These are phyloP conservation scores for Salvia hispanica DNA, from an alignment of 257 asterid genomes.

Conservation along the genomic window DNA sequence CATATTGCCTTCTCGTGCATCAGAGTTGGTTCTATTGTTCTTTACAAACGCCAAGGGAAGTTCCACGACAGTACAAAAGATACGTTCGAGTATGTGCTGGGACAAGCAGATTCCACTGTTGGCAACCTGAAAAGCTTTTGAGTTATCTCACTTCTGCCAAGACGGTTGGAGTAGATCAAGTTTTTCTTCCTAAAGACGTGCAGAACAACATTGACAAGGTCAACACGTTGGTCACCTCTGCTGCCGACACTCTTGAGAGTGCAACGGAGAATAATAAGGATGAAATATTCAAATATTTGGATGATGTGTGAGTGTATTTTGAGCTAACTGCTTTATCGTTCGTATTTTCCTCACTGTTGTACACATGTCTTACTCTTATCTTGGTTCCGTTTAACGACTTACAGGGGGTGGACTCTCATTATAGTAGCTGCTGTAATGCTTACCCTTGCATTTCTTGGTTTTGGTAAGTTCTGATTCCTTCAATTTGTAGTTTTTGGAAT, in stretches of 20 bases:
- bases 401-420: slow-evolving; percentile 68
- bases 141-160: slow-evolving; percentile 69
- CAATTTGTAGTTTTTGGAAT: background rate
- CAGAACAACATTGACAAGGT: slow-evolving; percentile 70
- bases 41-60: slow-evolving; percentile 81
- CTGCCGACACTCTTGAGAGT: slow-evolving; percentile 65
- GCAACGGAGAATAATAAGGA: slow-evolving; percentile 67
- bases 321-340: background rate
- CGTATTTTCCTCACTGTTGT: background rate
- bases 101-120: slow-evolving; percentile 75
- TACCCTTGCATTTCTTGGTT: slow-evolving; percentile 75
- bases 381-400: slow-evolving; percentile 7
- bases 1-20: slow-evolving; percentile 29
- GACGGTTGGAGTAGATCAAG: slow-evolving; percentile 48
- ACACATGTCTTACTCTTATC: background rate
- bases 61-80: slow-evolving; percentile 57
- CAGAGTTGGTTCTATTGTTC: slow-evolving; percentile 78
- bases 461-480: slow-evolving; percentile 57
- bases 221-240: slow-evolving; percentile 52
- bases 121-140: slow-evolving; percentile 61
- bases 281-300: slow-evolving; percentile 50
- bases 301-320: slow-evolving; percentile 60
- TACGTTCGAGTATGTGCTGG: slow-evolving; percentile 62
- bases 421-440: slow-evolving; percentile 81
- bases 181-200: slow-evolving; percentile 60